Evolutionary conservation across 345 rosid species (phyloP).

Genomic region (Populus deltoides): DNA sequence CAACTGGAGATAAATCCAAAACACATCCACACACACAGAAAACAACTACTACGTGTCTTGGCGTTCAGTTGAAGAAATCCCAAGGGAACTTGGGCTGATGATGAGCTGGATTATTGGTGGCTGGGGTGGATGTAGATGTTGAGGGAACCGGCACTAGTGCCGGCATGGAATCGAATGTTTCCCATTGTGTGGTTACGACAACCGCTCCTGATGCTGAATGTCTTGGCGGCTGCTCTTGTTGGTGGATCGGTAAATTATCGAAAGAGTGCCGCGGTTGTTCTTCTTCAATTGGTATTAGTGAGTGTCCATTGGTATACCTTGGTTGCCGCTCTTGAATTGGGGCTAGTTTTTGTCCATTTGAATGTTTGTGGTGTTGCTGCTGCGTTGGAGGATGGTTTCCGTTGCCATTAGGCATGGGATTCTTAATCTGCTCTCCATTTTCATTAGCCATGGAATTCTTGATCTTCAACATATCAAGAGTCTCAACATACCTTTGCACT

Average conservation of each 20-base stretch:
- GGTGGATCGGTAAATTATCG: slow-evolving; percentile 1
- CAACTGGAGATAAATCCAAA: slow-evolving; percentile 41
- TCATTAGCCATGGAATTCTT: slow-evolving; percentile 53
- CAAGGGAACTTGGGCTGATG: slow-evolving; percentile 70
- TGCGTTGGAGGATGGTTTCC: slow-evolving; percentile 35
- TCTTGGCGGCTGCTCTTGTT: slow-evolving; percentile 36
- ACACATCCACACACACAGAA: slow-evolving; percentile 59
- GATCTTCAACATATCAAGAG: slow-evolving; percentile 77
- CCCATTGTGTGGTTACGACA: slow-evolving; percentile 85
- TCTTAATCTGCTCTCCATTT: background rate
- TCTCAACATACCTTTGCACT: slow-evolving; percentile 91
- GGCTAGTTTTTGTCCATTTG: slow-evolving; percentile 38
- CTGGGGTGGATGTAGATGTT: slow-evolving; percentile 25
- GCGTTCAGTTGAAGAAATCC: slow-evolving; percentile 78
- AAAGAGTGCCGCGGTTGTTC: background rate
- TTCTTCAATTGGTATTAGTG: slow-evolving; percentile 13
- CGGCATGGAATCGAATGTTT: slow-evolving; percentile 70
- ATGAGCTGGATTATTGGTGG: slow-evolving; percentile 33
- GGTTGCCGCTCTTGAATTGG: slow-evolving; percentile 42
- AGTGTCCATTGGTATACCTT: slow-evolving; percentile 39
- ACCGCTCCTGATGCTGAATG: slow-evolving; percentile 50
- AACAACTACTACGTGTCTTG: background rate
- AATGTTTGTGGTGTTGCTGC: slow-evolving; percentile 34
- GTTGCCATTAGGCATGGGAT: slow-evolving; percentile 28
- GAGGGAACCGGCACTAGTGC: slow-evolving; percentile 36